Conservation (phyloP, 2,329 filamentous ascomycete species). For the Rhinocladiella mackenziei region DNA sequence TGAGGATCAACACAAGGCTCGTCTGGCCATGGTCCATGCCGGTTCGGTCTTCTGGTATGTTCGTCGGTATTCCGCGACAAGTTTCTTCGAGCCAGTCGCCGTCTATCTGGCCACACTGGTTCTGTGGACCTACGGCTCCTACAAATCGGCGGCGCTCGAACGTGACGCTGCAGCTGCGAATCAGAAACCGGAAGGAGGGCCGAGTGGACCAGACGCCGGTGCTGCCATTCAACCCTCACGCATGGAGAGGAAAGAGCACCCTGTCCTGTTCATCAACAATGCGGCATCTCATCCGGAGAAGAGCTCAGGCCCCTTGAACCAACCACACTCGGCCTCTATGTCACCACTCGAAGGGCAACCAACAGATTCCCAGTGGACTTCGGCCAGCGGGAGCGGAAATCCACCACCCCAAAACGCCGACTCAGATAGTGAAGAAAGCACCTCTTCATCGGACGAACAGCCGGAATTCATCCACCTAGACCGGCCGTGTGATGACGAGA, state of each 20-base stretch:
- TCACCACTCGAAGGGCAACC: neutral
- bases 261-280: conserved; percentile 19
- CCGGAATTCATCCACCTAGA: conserved; percentile 50
- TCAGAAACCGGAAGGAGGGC: conserved; percentile 19
- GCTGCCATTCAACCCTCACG: conserved; percentile 23
- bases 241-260: conserved; percentile 22
- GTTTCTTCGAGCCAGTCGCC: conserved; percentile 47
- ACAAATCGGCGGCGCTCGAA: conserved; percentile 23
- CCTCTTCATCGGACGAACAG: conserved; percentile 20
- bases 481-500: conserved; percentile 54
- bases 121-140: conserved; percentile 48
- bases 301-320: neutral
- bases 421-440: conserved; percentile 13
- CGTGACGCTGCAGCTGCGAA: conserved; percentile 17
- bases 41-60: conserved; percentile 53
- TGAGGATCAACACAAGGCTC: conserved; percentile 54
- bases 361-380: too few relatives aligned
- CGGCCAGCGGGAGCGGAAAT: too few relatives aligned
- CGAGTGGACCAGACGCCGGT: conserved; percentile 20
- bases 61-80: conserved; percentile 46
- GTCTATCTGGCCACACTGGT: conserved; percentile 46
- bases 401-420: conserved; percentile 1
- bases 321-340: neutral
- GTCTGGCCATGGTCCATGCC: conserved; percentile 54
- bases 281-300: conserved; percentile 7